phyloP scores from a whole-genome alignment of 192 early-diverging fungal genomes.

The Backusella tarrabulga region DNA sequence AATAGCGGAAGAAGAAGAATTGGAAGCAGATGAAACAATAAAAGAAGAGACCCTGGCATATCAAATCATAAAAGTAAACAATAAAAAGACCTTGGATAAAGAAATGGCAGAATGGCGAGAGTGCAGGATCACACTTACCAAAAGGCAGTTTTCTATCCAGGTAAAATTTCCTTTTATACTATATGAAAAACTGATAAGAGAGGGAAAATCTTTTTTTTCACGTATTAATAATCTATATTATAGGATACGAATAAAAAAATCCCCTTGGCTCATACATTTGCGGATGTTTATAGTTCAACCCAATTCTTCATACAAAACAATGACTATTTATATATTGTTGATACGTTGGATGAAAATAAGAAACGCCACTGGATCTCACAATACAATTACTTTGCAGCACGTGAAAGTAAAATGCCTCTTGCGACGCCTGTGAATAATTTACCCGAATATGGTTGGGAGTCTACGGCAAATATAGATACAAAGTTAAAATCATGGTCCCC shows the following conservation, averaged over 20 bases:
- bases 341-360: neutral
- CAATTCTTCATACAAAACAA: neutral
- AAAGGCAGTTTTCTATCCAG: neutral
- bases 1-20: neutral
- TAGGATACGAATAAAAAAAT: neutral
- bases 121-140: conserved; percentile 9
- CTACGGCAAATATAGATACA: neutral
- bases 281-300: neutral
- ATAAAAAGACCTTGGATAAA: neutral
- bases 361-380: conserved; percentile 54
- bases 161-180: conserved; percentile 3
- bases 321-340: neutral
- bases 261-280: neutral
- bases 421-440: conserved; percentile 60
- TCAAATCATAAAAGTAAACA: neutral
- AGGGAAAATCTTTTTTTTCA: neutral
- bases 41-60: neutral
- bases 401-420: conserved; percentile 73
- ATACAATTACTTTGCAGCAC: conserved; percentile 81
- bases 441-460: conserved; percentile 75
- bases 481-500: neutral
- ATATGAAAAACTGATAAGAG: neutral
- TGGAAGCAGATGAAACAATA: neutral
- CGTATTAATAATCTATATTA: neutral
- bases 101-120: neutral